Evolutionary conservation across 257 asterid species (phyloP).

Genomic region (Salvia splendens): DNA sequence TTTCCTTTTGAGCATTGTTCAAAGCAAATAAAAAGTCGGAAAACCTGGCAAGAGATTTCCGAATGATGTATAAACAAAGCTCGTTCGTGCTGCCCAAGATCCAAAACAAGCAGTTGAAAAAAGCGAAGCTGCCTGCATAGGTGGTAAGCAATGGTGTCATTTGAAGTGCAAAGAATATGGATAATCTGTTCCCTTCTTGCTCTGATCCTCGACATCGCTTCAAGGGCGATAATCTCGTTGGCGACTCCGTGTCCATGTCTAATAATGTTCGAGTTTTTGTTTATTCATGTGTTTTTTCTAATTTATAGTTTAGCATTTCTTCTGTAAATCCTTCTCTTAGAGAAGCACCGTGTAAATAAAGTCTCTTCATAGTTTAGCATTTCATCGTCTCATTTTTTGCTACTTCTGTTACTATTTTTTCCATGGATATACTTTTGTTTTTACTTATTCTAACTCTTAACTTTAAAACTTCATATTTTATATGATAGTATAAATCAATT

Average conservation of each 20-base stretch:
- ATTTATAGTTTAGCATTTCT: constrained; percentile 10
- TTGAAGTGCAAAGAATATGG: background rate
- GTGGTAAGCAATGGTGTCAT: too few species aligned
- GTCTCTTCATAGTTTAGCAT: background rate
- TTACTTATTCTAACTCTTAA: too few species aligned
- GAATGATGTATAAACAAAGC: background rate
- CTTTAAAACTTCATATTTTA: too few species aligned
- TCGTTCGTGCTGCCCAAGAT: constrained; percentile 20
- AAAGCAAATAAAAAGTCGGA: constrained; percentile 42
- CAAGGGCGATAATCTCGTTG: background rate
- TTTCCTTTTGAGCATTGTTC: constrained; percentile 66
- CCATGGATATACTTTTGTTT: too few species aligned
- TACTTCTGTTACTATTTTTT: background rate
- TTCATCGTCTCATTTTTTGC: background rate
- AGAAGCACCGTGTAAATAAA: background rate
- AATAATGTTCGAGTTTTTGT: background rate
- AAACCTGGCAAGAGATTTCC: constrained; percentile 6
- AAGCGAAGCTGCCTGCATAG: too few species aligned
- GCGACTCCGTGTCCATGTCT: too few species aligned
- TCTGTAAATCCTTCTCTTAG: constrained; percentile 26
- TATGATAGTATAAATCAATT: too few species aligned
- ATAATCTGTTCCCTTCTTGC: background rate
- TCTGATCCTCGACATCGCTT: too few species aligned
- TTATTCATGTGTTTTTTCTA: background rate
- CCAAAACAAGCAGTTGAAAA: background rate